Evolutionary conservation across 257 asterid genomes (phyloP).

Genomic region (Fraxinus excelsior): DNA sequence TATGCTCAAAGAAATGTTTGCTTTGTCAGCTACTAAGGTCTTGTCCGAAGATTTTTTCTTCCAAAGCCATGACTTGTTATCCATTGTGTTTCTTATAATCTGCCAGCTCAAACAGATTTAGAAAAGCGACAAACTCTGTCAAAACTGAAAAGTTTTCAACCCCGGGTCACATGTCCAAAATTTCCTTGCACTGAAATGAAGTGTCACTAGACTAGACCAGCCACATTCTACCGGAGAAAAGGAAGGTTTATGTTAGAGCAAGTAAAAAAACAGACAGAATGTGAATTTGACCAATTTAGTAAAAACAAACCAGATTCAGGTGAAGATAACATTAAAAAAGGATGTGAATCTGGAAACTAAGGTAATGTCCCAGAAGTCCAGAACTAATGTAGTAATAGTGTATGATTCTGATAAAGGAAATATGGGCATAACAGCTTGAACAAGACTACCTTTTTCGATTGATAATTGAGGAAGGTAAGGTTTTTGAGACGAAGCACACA

Average conservation of each 20-base stretch:
- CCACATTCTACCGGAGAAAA: background rate
- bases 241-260: background rate
- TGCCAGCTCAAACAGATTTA: conserved; percentile 25
- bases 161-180: background rate
- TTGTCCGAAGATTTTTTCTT: conserved; percentile 72
- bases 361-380: background rate
- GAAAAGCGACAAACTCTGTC: conserved; percentile 12
- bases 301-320: background rate
- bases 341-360: background rate
- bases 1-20: conserved; percentile 43
- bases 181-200: conserved; percentile 2
- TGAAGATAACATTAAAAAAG: background rate
- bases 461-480: too few relatives aligned
- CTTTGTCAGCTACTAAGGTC: conserved; percentile 53
- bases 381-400: background rate
- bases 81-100: conserved; percentile 45
- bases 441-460: background rate
- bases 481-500: background rate
- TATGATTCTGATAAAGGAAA: background rate
- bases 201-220: background rate
- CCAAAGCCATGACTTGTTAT: conserved; percentile 81
- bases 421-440: background rate
- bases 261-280: background rate
- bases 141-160: conserved; percentile 18
- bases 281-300: background rate